Evolutionary conservation across 1,139 yeast species (phyloP), one percentile per base, ranked within the genome.

Genomic region (Pichia sp.): DNA sequence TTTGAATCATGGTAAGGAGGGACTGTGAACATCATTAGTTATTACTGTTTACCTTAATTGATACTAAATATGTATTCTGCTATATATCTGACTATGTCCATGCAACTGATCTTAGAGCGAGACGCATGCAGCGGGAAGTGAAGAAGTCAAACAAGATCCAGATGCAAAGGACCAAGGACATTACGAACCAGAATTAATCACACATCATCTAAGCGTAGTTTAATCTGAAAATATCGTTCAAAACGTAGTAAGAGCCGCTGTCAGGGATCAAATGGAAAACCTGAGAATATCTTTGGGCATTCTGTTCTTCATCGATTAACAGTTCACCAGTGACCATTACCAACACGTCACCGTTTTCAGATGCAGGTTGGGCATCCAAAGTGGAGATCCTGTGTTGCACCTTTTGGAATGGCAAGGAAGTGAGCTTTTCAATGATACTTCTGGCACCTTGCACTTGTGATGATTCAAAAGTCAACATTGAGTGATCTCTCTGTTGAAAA

Each of bases 321-420:
- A 93, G 81, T 73, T 90, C 97, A 61, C 99, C 99, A 54, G 99
- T 93, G 64, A 93, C 98, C 96, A 93, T 87, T 56, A 92, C 98
- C 67, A 93, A 79, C 58, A 93, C 96, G 69, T 92, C 98, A 60
- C 97, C 97, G 64, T 77, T 81, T 58, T 96, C 89, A 59, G 96
- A 87, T 45, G 95, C 97, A 50, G 99, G 99, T 76, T 93, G 99
- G 51, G 98, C 99, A 69, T 93, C 99, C 67, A 93, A 80, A 50
- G 99, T 92, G 55, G 95, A 84, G 69, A 93, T 86, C 75, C 95
- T 81, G 78, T 93, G 99, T 51, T 82, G 85, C 58, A 95, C 97
- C 75, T 90, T 90, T 71, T 81, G 86, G 79, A 93, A 93, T 53
- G 97, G 97, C 67, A 93, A 80, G 36, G 90, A 80, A 46, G 81